Conservation (phyloP, 1,284 basidiomycete genomes). For the Cryptococcus sp. region DNA sequence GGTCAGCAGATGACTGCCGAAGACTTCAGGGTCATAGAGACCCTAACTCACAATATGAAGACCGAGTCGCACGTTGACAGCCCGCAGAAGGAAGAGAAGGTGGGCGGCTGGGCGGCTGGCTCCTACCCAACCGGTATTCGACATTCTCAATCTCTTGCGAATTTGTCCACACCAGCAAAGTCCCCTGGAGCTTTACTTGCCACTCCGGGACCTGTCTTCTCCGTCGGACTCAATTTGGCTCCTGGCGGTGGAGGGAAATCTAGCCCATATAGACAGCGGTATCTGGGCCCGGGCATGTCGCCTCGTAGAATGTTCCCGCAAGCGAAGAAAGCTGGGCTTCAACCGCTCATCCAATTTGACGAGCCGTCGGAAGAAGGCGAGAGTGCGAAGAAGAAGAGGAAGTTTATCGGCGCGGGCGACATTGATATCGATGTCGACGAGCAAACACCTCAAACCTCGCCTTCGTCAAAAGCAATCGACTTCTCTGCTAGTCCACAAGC, state of each 20-base stretch:
- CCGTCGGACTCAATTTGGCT: background rate
- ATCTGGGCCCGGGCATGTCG: constrained; percentile 48
- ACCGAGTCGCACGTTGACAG: constrained; percentile 22
- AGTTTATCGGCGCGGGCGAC: constrained; percentile 2
- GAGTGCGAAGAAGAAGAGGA: constrained; percentile 19
- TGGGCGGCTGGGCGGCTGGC: constrained; percentile 27
- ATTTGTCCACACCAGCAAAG: constrained; percentile 16
- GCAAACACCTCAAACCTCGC: constrained; percentile 7
- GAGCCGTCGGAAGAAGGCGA: constrained; percentile 9
- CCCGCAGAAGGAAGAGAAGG: constrained; percentile 4
- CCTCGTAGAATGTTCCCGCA: constrained; percentile 30
- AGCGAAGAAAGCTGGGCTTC: constrained; percentile 15
- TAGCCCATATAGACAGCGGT: constrained; percentile 21
- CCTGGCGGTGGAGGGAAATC: background rate
- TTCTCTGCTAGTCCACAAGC: background rate
- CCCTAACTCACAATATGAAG: constrained; percentile 31
- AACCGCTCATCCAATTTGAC: constrained; percentile 1
- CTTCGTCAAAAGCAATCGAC: constrained; percentile 6
- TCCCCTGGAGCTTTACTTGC: background rate
- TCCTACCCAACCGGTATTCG: constrained; percentile 7
- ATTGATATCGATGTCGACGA: constrained; percentile 1
- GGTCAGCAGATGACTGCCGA: constrained; percentile 29
- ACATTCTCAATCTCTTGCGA: constrained; percentile 7
- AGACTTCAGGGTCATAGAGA: constrained; percentile 38
- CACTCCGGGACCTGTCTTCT: constrained; percentile 16